These are phyloP conservation scores for Fusarium buharicum DNA, from an alignment of 2,329 filamentous ascomycete species.

Conservation along the genomic window DNA sequence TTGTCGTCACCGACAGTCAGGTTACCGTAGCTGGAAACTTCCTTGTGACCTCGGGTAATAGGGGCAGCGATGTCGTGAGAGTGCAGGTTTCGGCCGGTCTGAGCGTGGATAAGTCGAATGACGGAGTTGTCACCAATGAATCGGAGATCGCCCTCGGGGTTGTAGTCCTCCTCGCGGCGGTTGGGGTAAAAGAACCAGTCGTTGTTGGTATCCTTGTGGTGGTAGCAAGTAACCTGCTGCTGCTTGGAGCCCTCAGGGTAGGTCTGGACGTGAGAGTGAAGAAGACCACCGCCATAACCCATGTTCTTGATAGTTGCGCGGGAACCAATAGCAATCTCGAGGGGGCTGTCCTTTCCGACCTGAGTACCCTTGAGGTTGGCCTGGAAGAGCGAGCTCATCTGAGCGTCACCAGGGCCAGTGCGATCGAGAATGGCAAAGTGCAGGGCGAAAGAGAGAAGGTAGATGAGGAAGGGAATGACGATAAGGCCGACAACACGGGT, in stretches of 20 bases:
- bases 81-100: conserved; percentile 97
- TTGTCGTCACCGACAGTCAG: conserved; percentile 95
- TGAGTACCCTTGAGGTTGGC: conserved; percentile 94
- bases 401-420: conserved; percentile 95
- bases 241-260: conserved; percentile 93
- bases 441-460: conserved; percentile 93
- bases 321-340: conserved; percentile 91
- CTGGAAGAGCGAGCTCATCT: conserved; percentile 99
- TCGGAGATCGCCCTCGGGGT: conserved; percentile 72
- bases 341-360: conserved; percentile 91
- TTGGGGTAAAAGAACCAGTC: conserved; percentile 99
- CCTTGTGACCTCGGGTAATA: conserved; percentile 86
- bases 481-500: conserved; percentile 89
- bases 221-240: conserved; percentile 98
- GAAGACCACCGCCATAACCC: conserved; percentile 96
- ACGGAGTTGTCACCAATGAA: conserved; percentile 81
- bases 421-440: conserved; percentile 95
- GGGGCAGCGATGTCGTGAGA: conserved; percentile 92
- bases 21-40: conserved; percentile 97
- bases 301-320: conserved; percentile 97
- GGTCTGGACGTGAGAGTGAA: conserved; percentile 96
- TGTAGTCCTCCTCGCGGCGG: conserved; percentile 77
- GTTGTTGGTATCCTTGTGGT: conserved; percentile 99
- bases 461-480: conserved; percentile 86
- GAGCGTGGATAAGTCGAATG: conserved; percentile 90